Conservation (phyloP, 768 basidiomycete species). For the Sporobolomyces pararoseus region DNA sequence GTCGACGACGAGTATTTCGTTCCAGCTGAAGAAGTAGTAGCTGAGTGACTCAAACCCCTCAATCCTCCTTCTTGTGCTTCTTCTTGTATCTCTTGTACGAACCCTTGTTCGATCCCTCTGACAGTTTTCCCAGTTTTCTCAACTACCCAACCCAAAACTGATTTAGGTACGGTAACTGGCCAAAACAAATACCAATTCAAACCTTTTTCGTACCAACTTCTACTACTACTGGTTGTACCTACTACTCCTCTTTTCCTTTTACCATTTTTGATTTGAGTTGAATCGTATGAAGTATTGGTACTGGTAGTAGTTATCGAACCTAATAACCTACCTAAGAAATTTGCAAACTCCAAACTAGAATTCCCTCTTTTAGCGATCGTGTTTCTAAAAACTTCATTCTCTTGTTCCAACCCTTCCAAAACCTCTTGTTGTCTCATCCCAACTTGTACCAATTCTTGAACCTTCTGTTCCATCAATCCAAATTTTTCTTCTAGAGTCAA, state of each 20-base stretch:
- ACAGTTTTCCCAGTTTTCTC: background rate
- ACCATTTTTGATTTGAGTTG: no score
- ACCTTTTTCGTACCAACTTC: slow-evolving; percentile 18
- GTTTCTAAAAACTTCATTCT: no score
- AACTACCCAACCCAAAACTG: slow-evolving; percentile 15
- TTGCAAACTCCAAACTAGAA: slow-evolving; percentile 8
- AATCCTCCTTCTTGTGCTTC: no score
- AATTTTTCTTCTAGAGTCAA: slow-evolving; percentile 40
- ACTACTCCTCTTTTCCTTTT: background rate
- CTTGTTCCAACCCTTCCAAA: slow-evolving; percentile 69
- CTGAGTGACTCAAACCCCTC: no score
- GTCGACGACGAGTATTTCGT: no score
- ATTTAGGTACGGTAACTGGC: slow-evolving; percentile 22
- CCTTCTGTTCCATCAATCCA: slow-evolving; percentile 4
- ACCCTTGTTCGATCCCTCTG: slow-evolving; percentile 18
- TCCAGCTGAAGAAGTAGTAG: no score
- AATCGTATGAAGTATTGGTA: no score
- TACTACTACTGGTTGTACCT: no score
- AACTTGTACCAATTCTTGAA: background rate
- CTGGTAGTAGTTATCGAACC: background rate
- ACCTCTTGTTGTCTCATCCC: slow-evolving; percentile 67
- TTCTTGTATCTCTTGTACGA: no score
- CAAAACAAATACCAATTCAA: slow-evolving; percentile 9
- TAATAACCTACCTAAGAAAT: background rate
- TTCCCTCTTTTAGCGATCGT: no score